These are phyloP conservation scores for Penicillium sp. DNA, from an alignment of 2,329 filamentous ascomycete species.

Conservation along the genomic window DNA sequence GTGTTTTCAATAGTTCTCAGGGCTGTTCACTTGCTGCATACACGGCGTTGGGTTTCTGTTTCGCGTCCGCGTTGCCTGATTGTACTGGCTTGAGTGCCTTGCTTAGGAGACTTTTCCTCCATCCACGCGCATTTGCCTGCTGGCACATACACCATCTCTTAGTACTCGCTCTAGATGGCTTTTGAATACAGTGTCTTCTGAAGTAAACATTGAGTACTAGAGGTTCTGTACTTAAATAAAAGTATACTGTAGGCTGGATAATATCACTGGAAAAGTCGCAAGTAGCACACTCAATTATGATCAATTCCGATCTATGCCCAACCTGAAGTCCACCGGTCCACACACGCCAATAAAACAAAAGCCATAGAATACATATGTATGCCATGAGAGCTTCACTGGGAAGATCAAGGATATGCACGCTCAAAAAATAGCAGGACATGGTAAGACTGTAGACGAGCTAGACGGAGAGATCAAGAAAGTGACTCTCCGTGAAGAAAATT, in stretches of 20 bases:
- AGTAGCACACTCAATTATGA: conserved; percentile 10
- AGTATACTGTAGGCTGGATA: too few species aligned
- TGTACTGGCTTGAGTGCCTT: neutral
- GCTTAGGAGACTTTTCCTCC: neutral
- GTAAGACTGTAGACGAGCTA: conserved; percentile 27
- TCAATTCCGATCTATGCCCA: conserved; percentile 14
- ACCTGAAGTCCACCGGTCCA: conserved; percentile 13
- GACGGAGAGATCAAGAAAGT: conserved; percentile 13
- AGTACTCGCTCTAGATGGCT: neutral
- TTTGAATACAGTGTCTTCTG: neutral
- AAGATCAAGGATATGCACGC: conserved; percentile 38
- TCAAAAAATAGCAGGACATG: conserved; percentile 36
- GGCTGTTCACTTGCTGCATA: neutral
- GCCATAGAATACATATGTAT: conserved; percentile 24
- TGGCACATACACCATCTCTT: neutral
- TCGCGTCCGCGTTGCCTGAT: neutral
- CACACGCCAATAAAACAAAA: conserved; percentile 20
- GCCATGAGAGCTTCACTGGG: conserved; percentile 17
- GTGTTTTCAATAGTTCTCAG: neutral
- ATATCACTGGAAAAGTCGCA: too few species aligned
- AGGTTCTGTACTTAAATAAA: too few species aligned
- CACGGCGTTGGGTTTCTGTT: neutral
- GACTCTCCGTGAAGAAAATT: conserved; percentile 30
- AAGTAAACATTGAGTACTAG: too few species aligned
- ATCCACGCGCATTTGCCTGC: neutral